Evolutionary conservation across 2,329 filamentous ascomycete genomes (phyloP), one percentile per base, ranked within the genome.

Genomic region (Hypoxylon sp.): DNA sequence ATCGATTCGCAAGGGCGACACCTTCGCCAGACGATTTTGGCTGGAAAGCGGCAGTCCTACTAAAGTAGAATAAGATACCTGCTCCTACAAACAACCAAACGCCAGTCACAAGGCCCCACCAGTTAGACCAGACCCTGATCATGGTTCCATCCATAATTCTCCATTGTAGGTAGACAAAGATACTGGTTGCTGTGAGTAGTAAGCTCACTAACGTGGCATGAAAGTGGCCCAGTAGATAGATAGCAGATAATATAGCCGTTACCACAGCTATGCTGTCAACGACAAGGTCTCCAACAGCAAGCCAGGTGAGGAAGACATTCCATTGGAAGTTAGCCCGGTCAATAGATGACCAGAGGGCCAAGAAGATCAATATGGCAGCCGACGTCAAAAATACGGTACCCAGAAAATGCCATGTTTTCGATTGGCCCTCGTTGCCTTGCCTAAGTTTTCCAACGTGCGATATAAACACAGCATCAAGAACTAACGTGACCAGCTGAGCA

Each of bases 391-490:
- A 70, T 10, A 71, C 52, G 48, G 57, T 72, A n/a, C 70, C 75
- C 24, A 72, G 68, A 24, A 63, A 72, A 14, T 47, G 67, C 72
- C 72, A 81, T 17, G 60, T 60, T 26, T 63, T 65, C 26, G 47
- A 52, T 62, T 59, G 70, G n/a, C 75, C 73, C 14, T 76, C 72
- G n/a, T 57, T 68, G 13, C 72, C 59, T 37, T 77, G 76, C 2
- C 76, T 73, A 8, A 80, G 58, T 48, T 66, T 73, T 13, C 73
- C 73, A 5, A 78, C 58, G 13, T 72, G 70, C 2, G 65, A 71
- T 17, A 81, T 62, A n/a, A 80, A 64, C 8, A 72, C 48, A 14
- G 79, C 76, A 51, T 82, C 79, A 14, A 80, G 64, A 14, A 65
- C 65, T n/a, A 78, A 61, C 54, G 68, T 65, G 17, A 73, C 50